These are phyloP conservation scores for Plantago coronopus DNA, from an alignment of 305 asterid genomes.

Conservation along the genomic window DNA sequence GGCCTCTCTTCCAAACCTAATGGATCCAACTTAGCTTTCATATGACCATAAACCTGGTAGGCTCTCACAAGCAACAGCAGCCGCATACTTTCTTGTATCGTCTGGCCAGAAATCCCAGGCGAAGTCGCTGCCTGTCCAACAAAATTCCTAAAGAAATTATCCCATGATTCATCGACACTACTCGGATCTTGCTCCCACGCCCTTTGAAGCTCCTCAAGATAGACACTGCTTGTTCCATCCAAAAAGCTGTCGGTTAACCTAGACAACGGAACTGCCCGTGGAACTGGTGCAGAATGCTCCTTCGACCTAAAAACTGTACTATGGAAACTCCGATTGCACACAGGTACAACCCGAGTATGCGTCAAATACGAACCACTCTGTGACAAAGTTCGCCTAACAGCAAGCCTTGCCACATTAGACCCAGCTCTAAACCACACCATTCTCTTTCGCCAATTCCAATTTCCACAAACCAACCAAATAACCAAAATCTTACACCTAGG, in stretches of 20 bases:
- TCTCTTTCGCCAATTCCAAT: conserved; percentile 21
- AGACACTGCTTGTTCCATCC: conserved; percentile 95
- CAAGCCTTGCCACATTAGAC: conserved; percentile 68
- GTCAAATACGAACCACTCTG: conserved; percentile 40
- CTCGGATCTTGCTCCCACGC: conserved; percentile 95
- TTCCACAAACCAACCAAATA: conserved; percentile 22
- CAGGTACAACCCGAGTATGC: conserved; percentile 38
- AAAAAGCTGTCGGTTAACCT: conserved; percentile 88
- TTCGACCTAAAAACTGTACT: conserved; percentile 53
- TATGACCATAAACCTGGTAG: conserved; percentile 93
- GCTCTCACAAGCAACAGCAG: conserved; percentile 89
- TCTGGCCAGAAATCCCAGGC: conserved; percentile 97
- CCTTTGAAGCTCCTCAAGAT: conserved; percentile 94
- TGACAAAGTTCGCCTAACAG: conserved; percentile 59
- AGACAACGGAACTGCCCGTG: conserved; percentile 84
- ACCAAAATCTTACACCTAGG: conserved; percentile 11
- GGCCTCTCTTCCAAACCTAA: conserved; percentile 66
- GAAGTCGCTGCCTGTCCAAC: conserved; percentile 90
- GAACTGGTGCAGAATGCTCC: conserved; percentile 79
- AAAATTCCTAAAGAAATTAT: conserved; percentile 88
- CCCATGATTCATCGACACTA: conserved; percentile 98
- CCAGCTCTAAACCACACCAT: conserved; percentile 79
- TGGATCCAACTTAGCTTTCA: conserved; percentile 92
- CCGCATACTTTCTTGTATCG: conserved; percentile 96
- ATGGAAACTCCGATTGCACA: conserved; percentile 48